Conservation (phyloP, 164 flowering plant genomes). For the Amborella trichopoda region DNA sequence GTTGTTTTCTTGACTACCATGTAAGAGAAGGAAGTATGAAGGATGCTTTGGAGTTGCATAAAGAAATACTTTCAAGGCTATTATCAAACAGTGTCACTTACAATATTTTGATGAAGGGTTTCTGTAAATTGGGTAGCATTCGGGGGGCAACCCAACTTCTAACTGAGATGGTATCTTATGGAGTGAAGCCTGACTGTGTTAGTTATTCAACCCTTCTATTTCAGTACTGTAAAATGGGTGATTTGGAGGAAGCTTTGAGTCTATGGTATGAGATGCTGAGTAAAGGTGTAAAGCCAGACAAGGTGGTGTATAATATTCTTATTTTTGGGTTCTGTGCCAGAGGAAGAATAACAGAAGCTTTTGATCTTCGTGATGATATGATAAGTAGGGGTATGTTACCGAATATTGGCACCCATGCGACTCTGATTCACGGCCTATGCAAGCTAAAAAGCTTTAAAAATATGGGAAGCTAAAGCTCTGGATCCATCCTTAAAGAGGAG, state of each 20-base stretch:
- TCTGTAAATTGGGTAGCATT: constrained; percentile 54
- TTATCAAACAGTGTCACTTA: constrained; percentile 66
- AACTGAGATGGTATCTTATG: constrained; percentile 39
- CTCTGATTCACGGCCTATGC: constrained; percentile 20
- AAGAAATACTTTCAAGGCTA: constrained; percentile 35
- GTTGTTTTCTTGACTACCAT: constrained; percentile 64
- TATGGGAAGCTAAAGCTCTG: no score
- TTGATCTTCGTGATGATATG: constrained; percentile 61
- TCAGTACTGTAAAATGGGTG: constrained; percentile 46
- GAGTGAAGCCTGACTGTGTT: constrained; percentile 61
- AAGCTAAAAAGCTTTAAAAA: neutral
- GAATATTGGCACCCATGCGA: constrained; percentile 21
- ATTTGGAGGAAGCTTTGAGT: constrained; percentile 39
- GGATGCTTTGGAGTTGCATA: constrained; percentile 52
- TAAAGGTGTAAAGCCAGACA: constrained; percentile 56
- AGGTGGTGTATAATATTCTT: constrained; percentile 56
- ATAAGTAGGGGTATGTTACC: constrained; percentile 33
- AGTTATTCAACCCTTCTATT: constrained; percentile 71
- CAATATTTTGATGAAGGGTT: constrained; percentile 69
- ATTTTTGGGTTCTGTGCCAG: constrained; percentile 56
- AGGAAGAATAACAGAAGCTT: constrained; percentile 47
- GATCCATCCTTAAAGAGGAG: no score
- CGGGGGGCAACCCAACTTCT: constrained; percentile 43
- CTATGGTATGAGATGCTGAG: constrained; percentile 66
- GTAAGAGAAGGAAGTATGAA: constrained; percentile 53